Base-by-base conservation (phyloP, 495 filamentous ascomycete species). In the Neurospora cerealis region DNA sequence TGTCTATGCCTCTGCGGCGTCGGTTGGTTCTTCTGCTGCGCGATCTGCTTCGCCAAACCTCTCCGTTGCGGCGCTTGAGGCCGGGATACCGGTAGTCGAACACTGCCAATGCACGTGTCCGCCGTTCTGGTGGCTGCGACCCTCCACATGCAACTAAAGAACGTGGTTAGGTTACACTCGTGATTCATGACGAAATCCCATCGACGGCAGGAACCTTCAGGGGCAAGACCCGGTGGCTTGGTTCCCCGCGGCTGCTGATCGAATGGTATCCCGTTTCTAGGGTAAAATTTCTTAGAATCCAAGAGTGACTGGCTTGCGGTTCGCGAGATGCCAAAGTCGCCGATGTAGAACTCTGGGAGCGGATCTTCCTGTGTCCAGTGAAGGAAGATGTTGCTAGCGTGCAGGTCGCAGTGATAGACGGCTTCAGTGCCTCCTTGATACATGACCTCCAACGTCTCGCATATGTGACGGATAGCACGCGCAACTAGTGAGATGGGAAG, bases 361-460 rank as follows among this genome's bases (percentile, higher is more conserved):
- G 28, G 15, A 10, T 70, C 73, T 66, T 66, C 28, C 28, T 2
- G 0, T 0, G 54, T 66, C 21, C 44, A 75, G 2, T 75, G 74
- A 6, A 73, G 19, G 2, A 75, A 75, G 0, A 75, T 28, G 38
- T 75, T 75, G 37, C 28, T 39, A 4, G 62, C 19, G 32, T 75
- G 74, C 71, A 75, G 71, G n/a, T 75, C 74, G 37, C 71, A 73
- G 44, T 75, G 74, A 15, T 70, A 75, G 2, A 75, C 44, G 1
- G 71, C 36, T 21, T 75, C 66, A 6, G 0, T n/a, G 11, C 74
- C 74, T 66, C 38, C 41, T 13, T 70, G 40, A 69, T 75, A 75
- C 74, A 75, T 75, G 71, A 75, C 34, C 9, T 75, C 70, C 21
- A 75, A 28, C 6, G 74, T 73, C 71, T 75, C 71, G 66, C 74